phyloP scores from a whole-genome alignment of 163 green algal species.

The Chlorella variabilis region DNA sequence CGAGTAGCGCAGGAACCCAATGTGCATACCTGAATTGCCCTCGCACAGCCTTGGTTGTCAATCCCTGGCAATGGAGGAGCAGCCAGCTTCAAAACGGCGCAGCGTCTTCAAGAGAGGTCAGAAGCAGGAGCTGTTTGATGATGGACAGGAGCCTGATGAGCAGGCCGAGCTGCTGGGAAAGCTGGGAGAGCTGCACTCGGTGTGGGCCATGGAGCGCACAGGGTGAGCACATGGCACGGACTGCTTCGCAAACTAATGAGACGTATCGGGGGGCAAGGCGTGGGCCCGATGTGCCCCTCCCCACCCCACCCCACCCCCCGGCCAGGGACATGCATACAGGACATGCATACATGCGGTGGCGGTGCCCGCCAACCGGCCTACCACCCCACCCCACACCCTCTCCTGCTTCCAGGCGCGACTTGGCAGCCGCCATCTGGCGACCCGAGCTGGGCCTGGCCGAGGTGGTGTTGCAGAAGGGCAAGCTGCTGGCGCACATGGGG shows the following conservation, averaged over 20 bases:
- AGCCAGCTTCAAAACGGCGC: too few species aligned
- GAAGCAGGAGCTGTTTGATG: constrained; percentile 52
- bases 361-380: too few species aligned
- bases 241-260: too few species aligned
- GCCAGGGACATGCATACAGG: too few species aligned
- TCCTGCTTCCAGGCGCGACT: constrained; percentile 50
- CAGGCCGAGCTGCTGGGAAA: constrained; percentile 54
- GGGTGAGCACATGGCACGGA: constrained; percentile 47
- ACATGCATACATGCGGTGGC: too few species aligned
- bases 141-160: constrained; percentile 22
- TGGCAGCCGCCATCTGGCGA: constrained; percentile 65
- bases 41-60: too few species aligned
- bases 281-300: too few species aligned
- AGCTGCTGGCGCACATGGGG: constrained; percentile 48
- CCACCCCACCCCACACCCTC: background rate
- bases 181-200: constrained; percentile 41
- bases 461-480: constrained; percentile 52
- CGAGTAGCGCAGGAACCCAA: too few species aligned
- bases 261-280: too few species aligned
- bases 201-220: constrained; percentile 40
- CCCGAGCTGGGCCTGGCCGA: constrained; percentile 53
- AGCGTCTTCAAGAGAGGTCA: constrained; percentile 44
- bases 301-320: too few species aligned
- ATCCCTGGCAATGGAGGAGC: too few species aligned
- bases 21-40: too few species aligned